Conservation (phyloP, 1,284 basidiomycete genomes). For the Rhodofomes roseus region DNA sequence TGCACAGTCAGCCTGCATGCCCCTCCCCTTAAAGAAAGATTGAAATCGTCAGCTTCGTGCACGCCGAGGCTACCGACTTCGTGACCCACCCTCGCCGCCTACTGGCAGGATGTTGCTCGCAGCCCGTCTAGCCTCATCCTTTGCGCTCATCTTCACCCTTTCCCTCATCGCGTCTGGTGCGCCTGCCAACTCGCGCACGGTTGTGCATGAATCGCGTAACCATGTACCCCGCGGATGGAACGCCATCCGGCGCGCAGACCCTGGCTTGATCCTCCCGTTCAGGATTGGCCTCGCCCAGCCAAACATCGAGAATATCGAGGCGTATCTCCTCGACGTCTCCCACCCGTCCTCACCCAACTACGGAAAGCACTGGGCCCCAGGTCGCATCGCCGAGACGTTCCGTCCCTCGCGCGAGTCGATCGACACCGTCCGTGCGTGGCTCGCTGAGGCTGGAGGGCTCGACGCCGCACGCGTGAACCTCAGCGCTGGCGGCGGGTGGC, state of each 20-base stretch:
- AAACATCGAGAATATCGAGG: constrained; percentile 39
- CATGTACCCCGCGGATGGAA: constrained; percentile 34
- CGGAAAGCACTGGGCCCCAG: constrained; percentile 40
- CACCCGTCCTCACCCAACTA: constrained; percentile 40
- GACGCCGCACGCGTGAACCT: constrained; percentile 28
- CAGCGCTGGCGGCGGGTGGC: constrained; percentile 36
- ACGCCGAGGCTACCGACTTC: not conserved
- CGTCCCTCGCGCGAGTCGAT: constrained; percentile 40
- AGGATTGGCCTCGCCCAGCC: constrained; percentile 44
- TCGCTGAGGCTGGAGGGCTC: constrained; percentile 32
- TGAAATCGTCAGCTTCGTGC: not conserved
- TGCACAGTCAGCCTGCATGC: not conserved
- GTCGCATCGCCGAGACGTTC: constrained; percentile 37
- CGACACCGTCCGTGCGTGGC: constrained; percentile 40
- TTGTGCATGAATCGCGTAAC: constrained; percentile 38
- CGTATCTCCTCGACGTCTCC: constrained; percentile 41
- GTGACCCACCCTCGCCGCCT: not conserved
- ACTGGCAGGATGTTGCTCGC: constrained; percentile 13
- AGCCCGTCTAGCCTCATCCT: constrained; percentile 2
- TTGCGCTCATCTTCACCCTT: constrained; percentile 1
- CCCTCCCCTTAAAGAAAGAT: no score
- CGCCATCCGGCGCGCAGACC: constrained; percentile 28
- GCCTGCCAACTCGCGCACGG: constrained; percentile 23
- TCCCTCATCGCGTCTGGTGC: constrained; percentile 7
- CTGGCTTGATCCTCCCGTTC: constrained; percentile 33